Conservation (phyloP, 1,284 basidiomycete genomes). For the Exobasidium cylindrosporum region DNA sequence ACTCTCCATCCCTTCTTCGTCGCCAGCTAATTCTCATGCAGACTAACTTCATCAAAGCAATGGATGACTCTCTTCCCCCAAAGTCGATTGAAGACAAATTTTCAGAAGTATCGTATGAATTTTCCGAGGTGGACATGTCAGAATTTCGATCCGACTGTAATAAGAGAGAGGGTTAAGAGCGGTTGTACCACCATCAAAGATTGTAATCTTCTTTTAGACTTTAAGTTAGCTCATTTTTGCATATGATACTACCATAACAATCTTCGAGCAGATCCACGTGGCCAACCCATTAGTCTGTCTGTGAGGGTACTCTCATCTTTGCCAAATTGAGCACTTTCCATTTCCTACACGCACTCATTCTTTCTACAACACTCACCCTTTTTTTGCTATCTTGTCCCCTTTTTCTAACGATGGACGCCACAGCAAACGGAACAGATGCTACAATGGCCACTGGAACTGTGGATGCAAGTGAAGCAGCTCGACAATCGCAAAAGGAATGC, state of each 20-base stretch:
- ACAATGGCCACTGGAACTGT: background rate
- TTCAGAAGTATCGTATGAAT: background rate
- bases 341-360: no score
- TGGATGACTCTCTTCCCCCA: background rate
- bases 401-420: background rate
- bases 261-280: no score
- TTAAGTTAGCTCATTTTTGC: no score
- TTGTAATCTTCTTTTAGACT: no score
- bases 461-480: conserved; percentile 60
- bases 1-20: background rate
- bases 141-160: background rate
- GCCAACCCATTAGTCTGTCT: no score
- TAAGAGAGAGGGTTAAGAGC: background rate
- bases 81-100: background rate
- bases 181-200: no score
- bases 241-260: no score
- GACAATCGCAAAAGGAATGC: conserved; percentile 93
- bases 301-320: no score
- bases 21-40: background rate
- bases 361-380: background rate
- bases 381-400: background rate
- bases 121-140: background rate
- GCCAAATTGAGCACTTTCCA: no score
- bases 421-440: background rate
- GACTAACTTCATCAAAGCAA: background rate